Conservation (phyloP, 192 early-diverging fungal genomes). For the Rhizoclosmatium sp. region DNA sequence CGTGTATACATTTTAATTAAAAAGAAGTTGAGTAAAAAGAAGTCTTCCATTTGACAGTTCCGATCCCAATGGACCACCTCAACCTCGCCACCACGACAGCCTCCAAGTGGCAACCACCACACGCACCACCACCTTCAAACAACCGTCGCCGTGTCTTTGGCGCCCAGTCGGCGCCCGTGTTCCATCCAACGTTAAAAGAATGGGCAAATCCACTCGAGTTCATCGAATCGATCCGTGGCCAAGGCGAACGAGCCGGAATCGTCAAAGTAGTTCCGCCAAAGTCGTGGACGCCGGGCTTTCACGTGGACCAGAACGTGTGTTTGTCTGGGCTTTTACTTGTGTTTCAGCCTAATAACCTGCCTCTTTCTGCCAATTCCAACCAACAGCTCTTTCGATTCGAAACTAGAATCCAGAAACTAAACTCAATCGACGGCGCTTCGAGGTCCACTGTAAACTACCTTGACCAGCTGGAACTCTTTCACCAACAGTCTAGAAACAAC, state of each 20-base stretch:
- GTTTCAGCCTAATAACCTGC: background rate
- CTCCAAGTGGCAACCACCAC: background rate
- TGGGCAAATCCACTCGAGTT: constrained; percentile 85
- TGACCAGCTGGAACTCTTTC: constrained; percentile 91
- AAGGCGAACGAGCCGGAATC: constrained; percentile 79
- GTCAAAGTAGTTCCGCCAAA: constrained; percentile 93
- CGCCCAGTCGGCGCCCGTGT: constrained; percentile 76
- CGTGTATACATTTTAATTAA: background rate
- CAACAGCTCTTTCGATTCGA: constrained; percentile 85
- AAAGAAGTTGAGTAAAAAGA: background rate
- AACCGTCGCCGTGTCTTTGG: constrained; percentile 61
- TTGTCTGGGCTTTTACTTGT: background rate
- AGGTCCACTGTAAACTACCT: constrained; percentile 88
- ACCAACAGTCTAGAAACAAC: constrained; percentile 74
- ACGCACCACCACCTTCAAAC: background rate
- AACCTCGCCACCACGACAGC: background rate
- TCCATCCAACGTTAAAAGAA: constrained; percentile 82
- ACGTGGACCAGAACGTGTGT: constrained; percentile 78
- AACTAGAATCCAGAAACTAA: constrained; percentile 89
- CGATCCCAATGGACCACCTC: background rate
- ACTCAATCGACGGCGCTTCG: constrained; percentile 90
- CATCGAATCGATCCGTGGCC: constrained; percentile 79
- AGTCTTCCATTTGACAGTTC: background rate
- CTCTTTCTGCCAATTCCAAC: background rate
- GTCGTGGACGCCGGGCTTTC: constrained; percentile 83